Evolutionary conservation across 2,329 filamentous ascomycete species (phyloP), one percentile per base, ranked within the genome.

Genomic region (Calonectria leucothoes): DNA sequence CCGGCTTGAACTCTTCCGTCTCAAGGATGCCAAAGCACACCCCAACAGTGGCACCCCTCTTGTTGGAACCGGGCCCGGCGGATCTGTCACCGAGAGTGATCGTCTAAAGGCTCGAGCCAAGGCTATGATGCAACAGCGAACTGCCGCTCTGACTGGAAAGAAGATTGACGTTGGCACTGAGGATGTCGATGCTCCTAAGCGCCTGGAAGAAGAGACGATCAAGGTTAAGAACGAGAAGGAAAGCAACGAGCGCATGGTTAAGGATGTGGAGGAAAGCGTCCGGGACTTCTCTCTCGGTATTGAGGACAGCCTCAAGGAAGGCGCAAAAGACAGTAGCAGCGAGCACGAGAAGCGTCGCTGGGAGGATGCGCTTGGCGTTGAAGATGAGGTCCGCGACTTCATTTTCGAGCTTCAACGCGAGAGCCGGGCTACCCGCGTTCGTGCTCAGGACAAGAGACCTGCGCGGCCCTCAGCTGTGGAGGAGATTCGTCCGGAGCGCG

Each of bases 91-190:
- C 0, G 97, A 99, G 85, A 94, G 95, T 4, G 97, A 99, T 85
- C 92, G 96, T 68, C 91, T 98, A 77, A 98, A 98, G 87, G 97
- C 97, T 42, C 92, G 96, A 78, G 96, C 97, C 37, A 98, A 96
- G 86, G 96, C 96, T 48, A 98, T 98, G 92, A 99, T 99, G 97
- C 96, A 98, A 86, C 96, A 98, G 81, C 94, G 97, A 73, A 96
- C 97, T 78, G 97, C 97, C 70, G 96, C 97, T 23, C 87, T 99
- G 75, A 95, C 95, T 27, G 97, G 97, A 71, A 95, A 93, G 84
- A 95, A 96, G 82, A 87, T 93, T 59, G 92, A 94, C 45, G 84
- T 88, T 2, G 87, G 87, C 57, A 90, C 93, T 73, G 94, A 97
- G 76, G 93, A 96, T 75, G 89, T 90, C 31, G 94, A 94, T 76